These are phyloP conservation scores for Dendrostoma leiphaemia DNA, from an alignment of 2,329 filamentous ascomycete species.

Conservation along the genomic window DNA sequence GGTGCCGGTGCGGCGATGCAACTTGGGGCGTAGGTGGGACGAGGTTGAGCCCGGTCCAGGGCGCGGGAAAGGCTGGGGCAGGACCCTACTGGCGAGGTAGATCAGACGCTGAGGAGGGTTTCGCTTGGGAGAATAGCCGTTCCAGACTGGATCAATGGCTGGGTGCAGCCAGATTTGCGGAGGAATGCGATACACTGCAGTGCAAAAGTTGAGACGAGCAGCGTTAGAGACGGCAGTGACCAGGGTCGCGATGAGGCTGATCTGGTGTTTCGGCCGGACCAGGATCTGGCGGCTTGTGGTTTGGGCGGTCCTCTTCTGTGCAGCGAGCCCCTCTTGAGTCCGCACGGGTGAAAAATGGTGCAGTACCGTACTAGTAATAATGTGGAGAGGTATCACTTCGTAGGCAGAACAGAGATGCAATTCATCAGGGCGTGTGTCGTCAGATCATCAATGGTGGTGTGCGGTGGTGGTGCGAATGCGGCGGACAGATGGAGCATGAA, in stretches of 20 bases:
- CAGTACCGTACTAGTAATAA: no score
- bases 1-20: constrained; percentile 16
- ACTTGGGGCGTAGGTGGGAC: constrained; percentile 13
- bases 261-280: constrained; percentile 36
- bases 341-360: no score
- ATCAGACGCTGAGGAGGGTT: constrained; percentile 48
- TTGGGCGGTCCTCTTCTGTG: no score
- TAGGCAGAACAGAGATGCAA: background rate
- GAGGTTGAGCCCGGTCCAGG: constrained; percentile 14
- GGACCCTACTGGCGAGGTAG: constrained; percentile 23
- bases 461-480: background rate
- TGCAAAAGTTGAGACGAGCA: constrained; percentile 40
- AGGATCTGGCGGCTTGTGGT: no score
- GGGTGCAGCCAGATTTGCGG: constrained; percentile 29
- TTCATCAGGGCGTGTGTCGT: constrained; percentile 4
- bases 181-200: constrained; percentile 25
- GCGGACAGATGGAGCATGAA: background rate
- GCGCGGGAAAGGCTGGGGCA: constrained; percentile 18
- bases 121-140: constrained; percentile 38
- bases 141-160: constrained; percentile 32
- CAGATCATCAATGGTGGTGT: background rate
- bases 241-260: constrained; percentile 31
- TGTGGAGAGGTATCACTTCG: constrained; percentile 3
- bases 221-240: constrained; percentile 44
- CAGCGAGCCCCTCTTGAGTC: no score